Base-by-base conservation (phyloP, 768 basidiomycete species). In the Coprinellus micaceus region DNA sequence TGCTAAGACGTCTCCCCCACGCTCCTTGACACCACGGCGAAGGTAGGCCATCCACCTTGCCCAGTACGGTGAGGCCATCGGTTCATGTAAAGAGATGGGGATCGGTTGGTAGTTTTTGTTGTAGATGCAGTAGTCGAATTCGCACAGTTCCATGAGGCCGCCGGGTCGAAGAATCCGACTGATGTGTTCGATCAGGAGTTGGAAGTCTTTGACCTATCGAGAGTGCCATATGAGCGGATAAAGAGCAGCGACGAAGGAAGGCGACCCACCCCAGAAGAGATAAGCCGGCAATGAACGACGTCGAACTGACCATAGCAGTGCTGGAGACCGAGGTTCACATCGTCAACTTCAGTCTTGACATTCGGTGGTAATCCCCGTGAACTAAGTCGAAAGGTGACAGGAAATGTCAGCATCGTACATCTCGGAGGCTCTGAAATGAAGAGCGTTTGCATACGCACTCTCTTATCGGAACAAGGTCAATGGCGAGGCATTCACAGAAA, bases 401-500 rank as follows among this genome's bases (percentile, higher is more conserved):
- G 61, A 54, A 50, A 60, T 24, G 41, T 63, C 26, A 56, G 57
- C 30, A 51, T 12, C 21, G 41, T 21, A 22, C 46, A 33, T 52
- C 13, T 29, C 26, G 26, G 33, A 33, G 33, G 13, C 13, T 6
- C 13, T 33, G 33, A 33, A 13, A 33, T 52, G 48, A 37, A 26
- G 28, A 53, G 54, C 15, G 36, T 29, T 53, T 19, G 71, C 12
- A 40, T 11, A 57, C 49, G 21, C 40, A 57, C 55, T 57, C 80
- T 70, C 89, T 84, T 85, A 90, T 86, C 53, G 88, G 89, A 60
- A 89, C 83, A 24, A 91, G 76, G 70, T 92, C 89, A 30, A 91
- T 86, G 33, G 86, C 90, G 28, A 91, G 85, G 19, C 82, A 79
- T 60, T 71, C 77, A 67, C 81, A 82, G 61, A 86, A 66, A 39